A percentile compares a stretch with the other conserved stretches of the same genome.
These are phyloP conservation scores for Berkeleyomyces basicola DNA, from an alignment of 2,329 filamentous ascomycete genomes.

Conservation along the genomic window DNA sequence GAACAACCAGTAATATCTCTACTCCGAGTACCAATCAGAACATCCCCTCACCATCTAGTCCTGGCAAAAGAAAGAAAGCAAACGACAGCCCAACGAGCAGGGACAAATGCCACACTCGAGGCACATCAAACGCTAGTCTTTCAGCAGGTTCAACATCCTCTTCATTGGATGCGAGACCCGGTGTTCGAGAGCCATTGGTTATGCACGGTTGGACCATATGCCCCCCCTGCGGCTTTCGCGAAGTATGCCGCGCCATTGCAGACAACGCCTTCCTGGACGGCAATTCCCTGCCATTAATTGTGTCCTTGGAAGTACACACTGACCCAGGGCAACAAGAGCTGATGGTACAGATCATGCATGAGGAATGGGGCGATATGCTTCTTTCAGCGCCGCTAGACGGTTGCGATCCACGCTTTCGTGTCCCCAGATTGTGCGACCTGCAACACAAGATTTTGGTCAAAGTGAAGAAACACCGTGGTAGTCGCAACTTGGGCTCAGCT, in stretches of 20 bases:
- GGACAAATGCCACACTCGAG: background rate
- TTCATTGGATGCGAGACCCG: background rate
- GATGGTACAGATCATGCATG: slow-evolving; percentile 88
- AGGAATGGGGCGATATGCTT: slow-evolving; percentile 65
- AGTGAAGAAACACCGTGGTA: slow-evolving; percentile 44
- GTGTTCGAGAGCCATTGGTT: slow-evolving; percentile 51
- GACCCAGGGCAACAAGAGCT: slow-evolving; percentile 66
- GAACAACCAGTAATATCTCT: background rate
- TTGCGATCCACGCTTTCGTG: slow-evolving; percentile 34
- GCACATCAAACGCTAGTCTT: background rate
- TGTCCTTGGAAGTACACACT: slow-evolving; percentile 85
- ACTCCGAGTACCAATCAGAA: background rate
- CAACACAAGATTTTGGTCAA: slow-evolving; percentile 70
- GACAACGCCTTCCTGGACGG: slow-evolving; percentile 56
- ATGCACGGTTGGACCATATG: slow-evolving; percentile 74
- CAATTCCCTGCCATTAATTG: slow-evolving; percentile 67
- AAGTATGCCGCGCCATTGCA: slow-evolving; percentile 66
- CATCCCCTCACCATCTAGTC: background rate
- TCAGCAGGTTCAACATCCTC: background rate
- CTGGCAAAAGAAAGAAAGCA: background rate
- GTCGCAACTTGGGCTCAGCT: slow-evolving; percentile 13
- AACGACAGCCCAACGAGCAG: background rate
- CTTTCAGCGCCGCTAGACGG: slow-evolving; percentile 41
- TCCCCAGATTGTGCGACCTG: slow-evolving; percentile 57
- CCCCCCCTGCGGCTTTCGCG: slow-evolving; percentile 68